Base-by-base conservation (phyloP, 768 basidiomycete species). In the Psilocybe tampanensis region DNA sequence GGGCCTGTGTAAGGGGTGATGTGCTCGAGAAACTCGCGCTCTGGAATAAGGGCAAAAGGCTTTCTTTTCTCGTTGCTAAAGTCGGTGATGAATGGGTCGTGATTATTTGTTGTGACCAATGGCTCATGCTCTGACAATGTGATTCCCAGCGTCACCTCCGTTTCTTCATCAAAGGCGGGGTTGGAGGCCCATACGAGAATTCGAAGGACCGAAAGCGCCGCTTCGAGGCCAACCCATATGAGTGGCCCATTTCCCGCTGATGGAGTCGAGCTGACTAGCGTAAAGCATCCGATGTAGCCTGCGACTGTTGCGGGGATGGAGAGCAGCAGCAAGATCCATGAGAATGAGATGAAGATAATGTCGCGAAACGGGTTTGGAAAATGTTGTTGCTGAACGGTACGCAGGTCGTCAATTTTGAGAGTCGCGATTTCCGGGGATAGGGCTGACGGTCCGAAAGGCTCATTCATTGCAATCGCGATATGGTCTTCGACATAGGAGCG, bases 211-310 rank as follows among this genome's bases (percentile, higher is more conserved):
- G 57, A 62, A 0, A 62, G 54, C 4, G 29, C 23, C 4, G 48
- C 23, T 53, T 62, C 61, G 7, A 62, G 18, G 47, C 54, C 54
- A 5, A 62, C 54, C 61, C 61, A 62, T 5, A 62, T 13, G 18
- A 58, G 42, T 2, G 61, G 61, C 2, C 49, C 29, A 21, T 21
- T 42, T 3, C 18, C n/a, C 8, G 6, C 7, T 15, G 13, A 15
- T 13, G 47, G 36, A 6, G 32, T 45, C 7, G 54, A n/a, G 7
- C 47, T 44, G 13, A 61, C 44, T 15, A 58, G 47, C 8, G 36
- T 49, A 48, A 61, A 61, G 43, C 55, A 61, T 6, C 60, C 60
- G 7, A 61, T 33, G 24, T 61, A 61, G 32, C 60, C 60, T 6
- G 18, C 55, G 3, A 60, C 45, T 2, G 59, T 52, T 6, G 43